Base-by-base conservation (phyloP, 1,284 basidiomycete genomes). In the Boletus smithii region DNA sequence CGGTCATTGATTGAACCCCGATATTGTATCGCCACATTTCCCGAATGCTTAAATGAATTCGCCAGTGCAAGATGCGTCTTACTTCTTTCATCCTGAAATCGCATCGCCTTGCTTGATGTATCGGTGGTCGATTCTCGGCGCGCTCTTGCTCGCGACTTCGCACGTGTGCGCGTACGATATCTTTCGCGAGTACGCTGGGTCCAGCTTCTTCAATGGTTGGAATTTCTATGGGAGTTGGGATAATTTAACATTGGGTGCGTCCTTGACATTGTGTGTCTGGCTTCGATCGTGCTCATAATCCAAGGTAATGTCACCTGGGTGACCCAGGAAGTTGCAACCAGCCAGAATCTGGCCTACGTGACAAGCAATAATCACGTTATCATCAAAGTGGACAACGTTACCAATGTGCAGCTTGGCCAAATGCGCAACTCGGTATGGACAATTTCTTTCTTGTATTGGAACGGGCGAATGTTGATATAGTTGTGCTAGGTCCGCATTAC, bases 351-450 rank as follows among this genome's bases (percentile, higher is more conserved):
- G n/a, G 79, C 80, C 13, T 81, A 79, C 53, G 67, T 83, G 43
- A 79, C 79, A 51, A 52, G 48, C 46, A 71, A 71, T 0, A 74
- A 79, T 9, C 72, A 78, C 49, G 78, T 74, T 5, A 76, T 86
- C 52, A 69, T 85, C 56, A 77, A 72, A 53, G 80, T 83, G 20
- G 81, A 84, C 62, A 80, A 83, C 58, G 67, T 67, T 18, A 70
- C 72, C 23, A 70, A 72, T 46, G 79, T 83, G 7, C 64, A 69
- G 14, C 71, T 71, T 48, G 77, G 79, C 44, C 59, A 81, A 42
- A 78, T 80, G 63, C 72, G 83, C 8, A 75, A 79, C 52, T 74
- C 81, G 20, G 79, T 83, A 52, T 5, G 44, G 4, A 16, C 17
- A 7, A 46, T 20, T 57, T 5, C 16, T 26, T 30, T 26, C 16